Percentiles rank a stretch among this genome's conserved stretches.
Conservation (phyloP, 106 monocot species). For the Agapanthus africanus region DNA sequence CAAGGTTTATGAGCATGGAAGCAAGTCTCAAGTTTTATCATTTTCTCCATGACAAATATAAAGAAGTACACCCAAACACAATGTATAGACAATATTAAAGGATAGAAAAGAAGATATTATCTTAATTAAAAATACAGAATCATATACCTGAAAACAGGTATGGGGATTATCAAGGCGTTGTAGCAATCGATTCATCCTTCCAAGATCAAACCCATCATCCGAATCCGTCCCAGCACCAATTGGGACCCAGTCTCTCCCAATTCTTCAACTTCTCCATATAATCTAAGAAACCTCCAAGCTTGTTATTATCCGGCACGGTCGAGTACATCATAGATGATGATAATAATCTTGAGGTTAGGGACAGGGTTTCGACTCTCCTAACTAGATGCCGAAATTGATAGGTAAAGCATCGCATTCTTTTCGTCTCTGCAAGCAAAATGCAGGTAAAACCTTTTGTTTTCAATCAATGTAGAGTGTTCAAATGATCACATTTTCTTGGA, state of each 20-base stretch:
- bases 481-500: too few relatives aligned
- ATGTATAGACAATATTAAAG: neutral
- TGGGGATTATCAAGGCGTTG: constrained; percentile 74
- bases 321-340: constrained; percentile 7
- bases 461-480: too few relatives aligned
- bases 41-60: too few relatives aligned
- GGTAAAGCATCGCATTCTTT: constrained; percentile 9
- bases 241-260: constrained; percentile 71
- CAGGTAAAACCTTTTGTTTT: too few relatives aligned
- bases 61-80: neutral
- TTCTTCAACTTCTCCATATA: constrained; percentile 86
- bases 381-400: neutral
- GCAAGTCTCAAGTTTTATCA: too few relatives aligned
- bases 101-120: neutral
- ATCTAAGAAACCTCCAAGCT: constrained; percentile 49
- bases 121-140: too few relatives aligned
- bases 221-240: constrained; percentile 72
- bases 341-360: neutral
- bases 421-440: constrained; percentile 4
- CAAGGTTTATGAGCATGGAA: too few relatives aligned
- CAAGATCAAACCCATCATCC: constrained; percentile 91
- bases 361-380: neutral
- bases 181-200: constrained; percentile 73
- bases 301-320: constrained; percentile 29
- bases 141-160: constrained; percentile 44